Conservation (phyloP, 163 green algal species). For the Scenedesmus sp. region DNA sequence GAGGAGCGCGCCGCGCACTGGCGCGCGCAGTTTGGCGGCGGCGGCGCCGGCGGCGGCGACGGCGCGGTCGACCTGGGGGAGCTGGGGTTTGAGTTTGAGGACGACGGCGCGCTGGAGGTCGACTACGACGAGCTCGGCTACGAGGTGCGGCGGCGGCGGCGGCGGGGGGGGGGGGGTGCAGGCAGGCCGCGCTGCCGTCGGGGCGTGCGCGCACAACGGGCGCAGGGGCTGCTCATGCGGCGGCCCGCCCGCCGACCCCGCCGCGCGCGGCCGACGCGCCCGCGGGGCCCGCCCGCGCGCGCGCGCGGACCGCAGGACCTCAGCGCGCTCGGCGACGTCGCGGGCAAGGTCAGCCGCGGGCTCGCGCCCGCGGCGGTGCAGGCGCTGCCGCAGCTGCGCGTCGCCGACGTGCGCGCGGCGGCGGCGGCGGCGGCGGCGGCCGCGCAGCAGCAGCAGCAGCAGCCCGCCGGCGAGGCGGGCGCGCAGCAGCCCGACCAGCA, state of each 20-base stretch:
- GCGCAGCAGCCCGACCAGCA: slow-evolving; percentile 8
- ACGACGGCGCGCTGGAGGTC: slow-evolving; percentile 31
- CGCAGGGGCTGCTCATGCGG: neutral
- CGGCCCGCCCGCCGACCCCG: neutral
- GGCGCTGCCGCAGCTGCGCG: slow-evolving; percentile 5
- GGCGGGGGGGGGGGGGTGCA: neutral
- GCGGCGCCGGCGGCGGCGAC: slow-evolving; percentile 5
- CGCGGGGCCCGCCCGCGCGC: neutral
- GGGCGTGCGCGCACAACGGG: neutral
- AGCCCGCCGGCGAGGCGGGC: too few species aligned
- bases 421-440: too few species aligned
- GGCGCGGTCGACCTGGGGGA: neutral
- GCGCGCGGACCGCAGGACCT: too few species aligned
- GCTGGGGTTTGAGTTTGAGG: slow-evolving; percentile 20
- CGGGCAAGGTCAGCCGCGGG: slow-evolving; percentile 23
- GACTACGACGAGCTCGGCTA: slow-evolving; percentile 29
- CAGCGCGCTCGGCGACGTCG: slow-evolving; percentile 17
- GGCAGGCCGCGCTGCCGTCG: neutral
- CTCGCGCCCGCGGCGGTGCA: neutral
- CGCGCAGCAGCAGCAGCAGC: neutral
- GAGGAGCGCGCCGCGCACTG: neutral
- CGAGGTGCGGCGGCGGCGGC: neutral
- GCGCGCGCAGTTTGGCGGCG: neutral
- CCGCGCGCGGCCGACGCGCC: neutral
- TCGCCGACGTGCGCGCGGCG: slow-evolving; percentile 2